phyloP scores from a whole-genome alignment of 2,329 filamentous ascomycete species.

The Fusarium tjaetaba region DNA sequence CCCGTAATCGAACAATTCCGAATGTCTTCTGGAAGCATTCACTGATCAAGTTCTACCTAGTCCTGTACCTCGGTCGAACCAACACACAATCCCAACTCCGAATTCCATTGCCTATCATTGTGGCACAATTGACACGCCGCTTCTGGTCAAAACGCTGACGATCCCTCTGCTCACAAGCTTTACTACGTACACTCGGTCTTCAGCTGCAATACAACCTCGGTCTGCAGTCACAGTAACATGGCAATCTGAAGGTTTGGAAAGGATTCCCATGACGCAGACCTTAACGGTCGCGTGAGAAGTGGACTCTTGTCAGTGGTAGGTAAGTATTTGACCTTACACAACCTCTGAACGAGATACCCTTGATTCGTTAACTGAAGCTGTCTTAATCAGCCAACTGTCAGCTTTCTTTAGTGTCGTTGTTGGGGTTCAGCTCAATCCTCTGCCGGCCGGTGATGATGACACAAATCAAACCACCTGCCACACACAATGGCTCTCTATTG shows the following conservation, averaged over 20 bases:
- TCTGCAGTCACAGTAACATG: neutral
- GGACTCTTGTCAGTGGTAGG: neutral
- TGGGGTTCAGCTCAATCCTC: neutral
- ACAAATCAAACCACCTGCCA: neutral
- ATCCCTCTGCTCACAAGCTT: neutral
- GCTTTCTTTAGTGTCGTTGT: neutral
- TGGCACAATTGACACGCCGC: neutral
- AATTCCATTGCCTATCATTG: conserved; percentile 3
- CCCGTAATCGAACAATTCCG: conserved; percentile 20
- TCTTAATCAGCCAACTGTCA: neutral
- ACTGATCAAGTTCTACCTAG: neutral
- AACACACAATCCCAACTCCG: neutral
- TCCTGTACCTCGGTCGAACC: neutral
- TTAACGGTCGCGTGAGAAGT: conserved; percentile 12
- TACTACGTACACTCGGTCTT: neutral
- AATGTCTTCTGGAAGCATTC: conserved; percentile 31
- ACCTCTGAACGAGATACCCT: conserved; percentile 25
- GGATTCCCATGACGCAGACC: neutral
- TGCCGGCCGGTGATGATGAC: conserved; percentile 25
- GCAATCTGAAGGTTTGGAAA: neutral
- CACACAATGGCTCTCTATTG: neutral
- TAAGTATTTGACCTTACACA: conserved; percentile 1
- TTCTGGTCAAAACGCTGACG: neutral
- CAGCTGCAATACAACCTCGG: neutral
- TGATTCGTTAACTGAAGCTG: conserved; percentile 23